A percentile compares a stretch with the other conserved stretches of the same genome.
Conservation (phyloP, 73 alveolate genomes). For the Durusdinium trenchii region DNA sequence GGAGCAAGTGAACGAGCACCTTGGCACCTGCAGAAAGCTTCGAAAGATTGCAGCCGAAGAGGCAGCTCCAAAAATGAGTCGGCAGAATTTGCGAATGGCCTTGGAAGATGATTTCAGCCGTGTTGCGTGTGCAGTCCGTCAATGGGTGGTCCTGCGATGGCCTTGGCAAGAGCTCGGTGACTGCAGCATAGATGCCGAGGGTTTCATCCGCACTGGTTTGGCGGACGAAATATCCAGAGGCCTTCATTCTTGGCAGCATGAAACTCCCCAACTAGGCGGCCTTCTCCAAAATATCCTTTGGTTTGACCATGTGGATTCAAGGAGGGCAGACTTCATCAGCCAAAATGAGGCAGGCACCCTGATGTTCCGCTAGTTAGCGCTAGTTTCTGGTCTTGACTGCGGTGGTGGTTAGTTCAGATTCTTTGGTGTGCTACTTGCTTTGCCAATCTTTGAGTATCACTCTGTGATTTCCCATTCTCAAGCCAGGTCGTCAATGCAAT, state of each 20-base stretch:
- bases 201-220: constrained; percentile 33
- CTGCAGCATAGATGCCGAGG: constrained; percentile 64
- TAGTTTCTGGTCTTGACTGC: too few species aligned
- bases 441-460: not conserved
- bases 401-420: not conserved
- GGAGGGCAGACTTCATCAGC: not conserved
- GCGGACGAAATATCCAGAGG: constrained; percentile 62
- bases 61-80: constrained; percentile 51
- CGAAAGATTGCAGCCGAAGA: constrained; percentile 43
- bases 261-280: constrained; percentile 35
- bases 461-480: not conserved
- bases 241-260: not conserved
- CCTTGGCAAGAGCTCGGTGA: constrained; percentile 71
- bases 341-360: not conserved
- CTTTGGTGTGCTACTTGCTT: not conserved
- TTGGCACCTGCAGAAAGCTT: constrained; percentile 42
- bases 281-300: constrained; percentile 48
- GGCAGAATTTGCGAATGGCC: constrained; percentile 77
- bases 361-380: too few species aligned
- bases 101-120: constrained; percentile 34
- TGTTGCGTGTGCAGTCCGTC: constrained; percentile 30
- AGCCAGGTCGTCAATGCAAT: constrained; percentile 59
- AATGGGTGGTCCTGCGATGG: constrained; percentile 69
- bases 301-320: constrained; percentile 58
- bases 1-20: constrained; percentile 30